These are phyloP conservation scores for Phylloporus gajari DNA, from an alignment of 1,284 basidiomycete species.

Conservation along the genomic window DNA sequence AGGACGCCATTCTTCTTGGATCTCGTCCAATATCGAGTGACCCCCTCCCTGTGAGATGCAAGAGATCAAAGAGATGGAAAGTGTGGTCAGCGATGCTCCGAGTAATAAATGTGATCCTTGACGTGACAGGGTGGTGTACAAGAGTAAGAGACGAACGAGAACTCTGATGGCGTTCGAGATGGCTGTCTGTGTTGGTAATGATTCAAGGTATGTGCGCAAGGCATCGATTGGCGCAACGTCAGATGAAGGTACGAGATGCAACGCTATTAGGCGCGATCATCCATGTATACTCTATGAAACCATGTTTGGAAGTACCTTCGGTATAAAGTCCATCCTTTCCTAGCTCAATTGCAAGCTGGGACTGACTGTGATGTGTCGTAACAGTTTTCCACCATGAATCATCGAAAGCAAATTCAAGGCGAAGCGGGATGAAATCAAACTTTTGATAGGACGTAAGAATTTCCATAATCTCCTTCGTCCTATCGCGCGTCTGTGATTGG, in stretches of 20 bases:
- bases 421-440: constrained; percentile 68
- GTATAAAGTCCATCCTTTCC: constrained; percentile 58
- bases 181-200: constrained; percentile 83
- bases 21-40: constrained; percentile 78
- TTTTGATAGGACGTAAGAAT: constrained; percentile 58
- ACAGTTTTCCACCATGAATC: constrained; percentile 69
- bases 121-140: constrained; percentile 68
- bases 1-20: constrained; percentile 72
- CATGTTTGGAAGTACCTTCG: constrained; percentile 35
- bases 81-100: constrained; percentile 84
- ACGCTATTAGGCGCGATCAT: constrained; percentile 41
- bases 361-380: constrained; percentile 37
- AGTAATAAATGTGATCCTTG: constrained; percentile 79
- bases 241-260: constrained; percentile 38
- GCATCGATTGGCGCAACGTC: constrained; percentile 52
- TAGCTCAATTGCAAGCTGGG: constrained; percentile 56
- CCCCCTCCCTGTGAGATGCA: constrained; percentile 84
- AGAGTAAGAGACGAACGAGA: constrained; percentile 76
- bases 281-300: background rate
- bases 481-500: constrained; percentile 61
- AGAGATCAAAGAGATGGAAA: constrained; percentile 82
- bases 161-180: constrained; percentile 70
- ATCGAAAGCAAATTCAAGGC: constrained; percentile 79
- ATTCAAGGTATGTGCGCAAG: constrained; percentile 69
- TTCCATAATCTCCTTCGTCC: constrained; percentile 60